Evolutionary conservation across 495 filamentous ascomycete genomes (phyloP).

Genomic region (Daldinia childiae): DNA sequence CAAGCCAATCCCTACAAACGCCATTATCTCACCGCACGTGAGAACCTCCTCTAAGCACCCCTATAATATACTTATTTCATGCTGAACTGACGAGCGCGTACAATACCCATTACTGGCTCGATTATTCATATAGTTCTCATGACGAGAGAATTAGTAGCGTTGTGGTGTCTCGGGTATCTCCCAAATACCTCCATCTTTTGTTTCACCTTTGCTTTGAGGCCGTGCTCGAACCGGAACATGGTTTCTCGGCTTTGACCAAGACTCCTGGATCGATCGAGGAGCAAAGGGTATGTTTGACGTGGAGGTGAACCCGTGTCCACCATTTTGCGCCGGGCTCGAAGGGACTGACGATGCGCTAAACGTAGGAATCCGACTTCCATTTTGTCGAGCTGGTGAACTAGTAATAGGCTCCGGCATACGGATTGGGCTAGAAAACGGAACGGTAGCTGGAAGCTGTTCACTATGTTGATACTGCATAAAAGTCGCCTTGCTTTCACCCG

Average conservation of each 20-base stretch:
- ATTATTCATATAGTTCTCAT: not conserved
- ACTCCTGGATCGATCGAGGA: conserved; percentile 20
- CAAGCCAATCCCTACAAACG: conserved; percentile 4
- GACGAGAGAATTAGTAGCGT: conserved; percentile 12
- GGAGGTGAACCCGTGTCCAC: conserved; percentile 48
- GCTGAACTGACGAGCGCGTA: not conserved
- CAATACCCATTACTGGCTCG: not conserved
- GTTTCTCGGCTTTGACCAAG: conserved; percentile 16
- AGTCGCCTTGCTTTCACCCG: conserved; percentile 10
- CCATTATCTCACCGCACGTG: conserved; percentile 15
- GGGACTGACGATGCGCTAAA: conserved; percentile 32
- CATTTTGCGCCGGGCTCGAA: conserved; percentile 38
- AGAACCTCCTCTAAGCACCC: not conserved
- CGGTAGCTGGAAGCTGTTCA: conserved; percentile 41
- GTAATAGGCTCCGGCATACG: conserved; percentile 52
- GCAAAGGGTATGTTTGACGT: conserved; percentile 51
- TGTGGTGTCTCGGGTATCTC: conserved; percentile 47
- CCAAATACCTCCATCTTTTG: conserved; percentile 28
- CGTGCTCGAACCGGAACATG: conserved; percentile 16
- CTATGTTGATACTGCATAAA: conserved; percentile 55
- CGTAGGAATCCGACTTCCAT: not conserved
- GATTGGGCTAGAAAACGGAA: conserved; percentile 42
- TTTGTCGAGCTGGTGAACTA: conserved; percentile 9
- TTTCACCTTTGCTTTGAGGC: conserved; percentile 27
- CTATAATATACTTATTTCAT: not conserved